Conservation (phyloP, 2,329 filamentous ascomycete species). For the Curvularia hawaiiensis region DNA sequence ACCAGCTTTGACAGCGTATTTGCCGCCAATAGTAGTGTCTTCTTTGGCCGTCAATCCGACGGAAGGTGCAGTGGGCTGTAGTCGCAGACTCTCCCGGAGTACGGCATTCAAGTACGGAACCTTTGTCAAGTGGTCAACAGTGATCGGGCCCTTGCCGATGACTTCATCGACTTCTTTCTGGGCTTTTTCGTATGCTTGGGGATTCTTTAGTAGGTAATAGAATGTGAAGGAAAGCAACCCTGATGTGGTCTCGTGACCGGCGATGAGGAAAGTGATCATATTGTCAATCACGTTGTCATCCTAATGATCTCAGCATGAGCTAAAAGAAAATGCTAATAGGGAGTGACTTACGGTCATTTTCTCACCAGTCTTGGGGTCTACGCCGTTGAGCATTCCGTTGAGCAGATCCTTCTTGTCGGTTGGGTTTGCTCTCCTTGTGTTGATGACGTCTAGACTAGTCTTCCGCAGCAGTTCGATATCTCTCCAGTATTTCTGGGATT, state of each 20-base stretch:
- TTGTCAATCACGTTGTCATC: constrained; percentile 70
- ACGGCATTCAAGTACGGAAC: constrained; percentile 61
- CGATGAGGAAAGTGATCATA: constrained; percentile 69
- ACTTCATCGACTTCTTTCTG: constrained; percentile 61
- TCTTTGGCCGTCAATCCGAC: constrained; percentile 49
- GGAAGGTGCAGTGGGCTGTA: constrained; percentile 60
- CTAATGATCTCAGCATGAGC: constrained; percentile 7
- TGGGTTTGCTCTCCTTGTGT: constrained; percentile 60
- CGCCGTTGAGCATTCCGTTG: constrained; percentile 62
- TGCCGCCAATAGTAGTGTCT: constrained; percentile 43
- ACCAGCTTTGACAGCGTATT: constrained; percentile 46
- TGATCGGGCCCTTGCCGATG: constrained; percentile 53
- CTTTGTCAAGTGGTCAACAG: constrained; percentile 56
- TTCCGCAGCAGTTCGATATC: constrained; percentile 61
- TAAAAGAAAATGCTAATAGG: too few relatives aligned
- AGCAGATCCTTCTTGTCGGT: constrained; percentile 65
- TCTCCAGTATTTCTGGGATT: constrained; percentile 56
- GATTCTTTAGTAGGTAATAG: constrained; percentile 60
- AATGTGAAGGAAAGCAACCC: constrained; percentile 52
- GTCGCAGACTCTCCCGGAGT: constrained; percentile 61
- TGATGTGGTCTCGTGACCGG: constrained; percentile 46
- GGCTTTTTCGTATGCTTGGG: constrained; percentile 54
- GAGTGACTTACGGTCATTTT: constrained; percentile 49
- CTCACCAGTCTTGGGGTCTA: constrained; percentile 66
- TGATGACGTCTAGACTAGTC: constrained; percentile 63